Evolutionary conservation across 1,284 basidiomycete species (phyloP), one percentile per base, ranked within the genome.

Genomic region (Peniophora sp.): DNA sequence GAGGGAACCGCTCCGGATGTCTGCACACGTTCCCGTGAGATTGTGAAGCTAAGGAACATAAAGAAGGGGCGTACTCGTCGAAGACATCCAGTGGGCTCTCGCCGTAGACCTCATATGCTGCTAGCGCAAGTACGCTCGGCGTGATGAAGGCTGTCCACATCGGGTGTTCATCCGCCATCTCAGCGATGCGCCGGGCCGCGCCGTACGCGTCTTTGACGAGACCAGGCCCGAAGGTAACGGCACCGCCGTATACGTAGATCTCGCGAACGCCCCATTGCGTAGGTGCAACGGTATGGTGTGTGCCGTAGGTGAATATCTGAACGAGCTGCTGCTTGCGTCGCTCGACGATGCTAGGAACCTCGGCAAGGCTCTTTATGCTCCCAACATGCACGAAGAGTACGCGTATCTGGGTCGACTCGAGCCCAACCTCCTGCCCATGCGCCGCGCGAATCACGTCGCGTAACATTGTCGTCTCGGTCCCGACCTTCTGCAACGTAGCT

Each of bases 351-450:
- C 62, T 65, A 2, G 73, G 73, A 20, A 86, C 60, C 19, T 68
- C 69, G 52, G 71, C 64, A 3, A 88, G 55, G 1, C 64, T 70
- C 38, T 59, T 60, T 50, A 87, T 58, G 9, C 81, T 70, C 19
- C 76, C 76, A n/a, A 79, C 72, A 61, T 87, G 83, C 20, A 86
- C 69, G 54, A 89, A 89, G 6, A 86, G 59, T 32, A 78, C 64
- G 20, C 77, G 63, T 24, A 69, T 65, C 47, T 75, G 71, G 8
- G 63, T 59, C 47, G 44, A 25, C 22, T 74, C 69, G 53, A 65
- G 52, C 9, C 68, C 68, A 19, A 69, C 68, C 56, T 67, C 58
- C 35, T 59, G 53, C 19, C 72, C 72, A 12, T 65, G 61, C 53
- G 68, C 74, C 50, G 69, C 63, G 17, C 71, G 61, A 51, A 87